Base-by-base conservation (phyloP, 306 rosid species). In the Purshia tridentata region DNA sequence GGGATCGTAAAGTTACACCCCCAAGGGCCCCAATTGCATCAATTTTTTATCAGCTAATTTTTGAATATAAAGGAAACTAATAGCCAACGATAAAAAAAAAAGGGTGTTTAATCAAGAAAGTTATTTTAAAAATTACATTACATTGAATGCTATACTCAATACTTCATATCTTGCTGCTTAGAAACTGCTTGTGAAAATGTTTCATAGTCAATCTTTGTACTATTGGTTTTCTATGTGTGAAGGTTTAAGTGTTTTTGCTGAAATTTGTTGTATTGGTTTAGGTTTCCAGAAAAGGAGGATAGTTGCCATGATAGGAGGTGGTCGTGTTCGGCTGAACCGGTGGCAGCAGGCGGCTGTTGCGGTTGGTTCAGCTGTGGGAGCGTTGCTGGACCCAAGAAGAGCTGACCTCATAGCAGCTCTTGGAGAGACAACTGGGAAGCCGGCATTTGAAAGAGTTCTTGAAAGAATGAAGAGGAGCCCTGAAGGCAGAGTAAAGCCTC, bases 341-440 rank as follows among this genome's bases (percentile, higher is more conserved):
- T 91, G 96, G 97, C 97, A 94, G 95, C 92, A 87, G 82, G 87
- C 90, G 4, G 93, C 99, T 16, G 95, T 91, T 75, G 97, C 90
- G 0, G 50, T 94, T 42, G 96, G 98, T n/a, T 94, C 97, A 0
- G 97, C 97, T 0, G 91, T 87, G n/a, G 99, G 99, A 0, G 96
- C 99, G 2, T 79, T 94, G 85, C 79, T 94, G 46, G 86, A 91
- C 82, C 97, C 99, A 0, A 90, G 97, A 48, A 87, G 99, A 83
- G 99, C 97, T 0, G 97, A 94, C 81, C 80, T 94, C 64, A 88
- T 91, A 54, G 99, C 99, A 6, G 97, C 99, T 74, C 92, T 91
- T 42, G 99, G 97, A 39, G 97, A 91, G 81, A 94, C 97, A 3
- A 94, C 99, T 4, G 97, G 97, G 73, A 89, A 84, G 75, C 95